Conservation (phyloP, 192 early-diverging fungal genomes). For the Pilobolus umbonatus region DNA sequence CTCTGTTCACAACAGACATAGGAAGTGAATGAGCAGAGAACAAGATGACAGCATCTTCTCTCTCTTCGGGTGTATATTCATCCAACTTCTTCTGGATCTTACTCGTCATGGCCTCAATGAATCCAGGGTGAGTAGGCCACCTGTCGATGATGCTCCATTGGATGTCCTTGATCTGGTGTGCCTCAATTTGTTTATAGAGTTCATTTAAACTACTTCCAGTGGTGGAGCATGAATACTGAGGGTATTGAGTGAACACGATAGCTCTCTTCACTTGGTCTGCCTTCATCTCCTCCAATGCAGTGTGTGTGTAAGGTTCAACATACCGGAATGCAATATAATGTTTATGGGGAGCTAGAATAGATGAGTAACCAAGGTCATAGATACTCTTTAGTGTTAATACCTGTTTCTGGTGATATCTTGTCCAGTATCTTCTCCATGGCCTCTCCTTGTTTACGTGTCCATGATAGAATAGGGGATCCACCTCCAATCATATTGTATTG, state of each 20-base stretch:
- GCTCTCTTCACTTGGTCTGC: slow-evolving; percentile 77
- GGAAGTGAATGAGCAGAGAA: slow-evolving; percentile 97
- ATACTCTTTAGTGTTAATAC: slow-evolving; percentile 27
- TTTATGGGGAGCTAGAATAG: slow-evolving; percentile 71
- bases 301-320: slow-evolving; percentile 70
- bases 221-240: slow-evolving; percentile 95
- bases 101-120: slow-evolving; percentile 78
- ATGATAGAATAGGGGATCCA: slow-evolving; percentile 86
- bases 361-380: not conserved
- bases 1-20: slow-evolving; percentile 87
- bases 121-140: slow-evolving; percentile 84
- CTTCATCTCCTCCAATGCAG: slow-evolving; percentile 75
- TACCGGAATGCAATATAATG: slow-evolving; percentile 94
- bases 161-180: slow-evolving; percentile 62
- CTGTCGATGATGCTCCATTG: slow-evolving; percentile 96
- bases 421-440: slow-evolving; percentile 75
- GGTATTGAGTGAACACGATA: slow-evolving; percentile 91
- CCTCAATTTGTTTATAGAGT: slow-evolving; percentile 58
- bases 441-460: slow-evolving; percentile 84
- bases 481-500: slow-evolving; percentile 94
- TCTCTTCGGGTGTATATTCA: slow-evolving; percentile 59
- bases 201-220: slow-evolving; percentile 92
- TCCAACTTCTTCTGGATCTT: slow-evolving; percentile 68
- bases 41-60: slow-evolving; percentile 72
- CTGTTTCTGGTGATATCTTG: slow-evolving; percentile 66